phyloP scores from a whole-genome alignment of 192 early-diverging fungal species.

The Phycomyces blakesleeanus region DNA sequence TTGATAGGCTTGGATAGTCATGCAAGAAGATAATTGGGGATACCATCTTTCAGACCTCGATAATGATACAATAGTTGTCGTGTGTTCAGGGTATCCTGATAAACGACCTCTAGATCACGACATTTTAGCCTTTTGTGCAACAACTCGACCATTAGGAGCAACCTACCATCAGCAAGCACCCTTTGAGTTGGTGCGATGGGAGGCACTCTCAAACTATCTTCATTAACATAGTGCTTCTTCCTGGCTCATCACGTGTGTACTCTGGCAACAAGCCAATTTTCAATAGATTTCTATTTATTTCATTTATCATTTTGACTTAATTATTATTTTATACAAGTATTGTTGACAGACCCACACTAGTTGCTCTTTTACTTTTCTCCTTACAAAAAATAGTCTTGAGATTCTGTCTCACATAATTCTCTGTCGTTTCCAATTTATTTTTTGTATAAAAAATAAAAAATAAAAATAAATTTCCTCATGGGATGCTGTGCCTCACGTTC shows the following conservation, averaged over 20 bases:
- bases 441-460: neutral
- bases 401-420: neutral
- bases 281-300: no score
- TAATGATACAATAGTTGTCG: conserved; percentile 6
- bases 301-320: no score
- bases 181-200: conserved; percentile 7
- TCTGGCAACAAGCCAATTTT: no score
- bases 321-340: no score
- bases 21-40: conserved; percentile 14
- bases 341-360: neutral
- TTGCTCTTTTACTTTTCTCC: neutral
- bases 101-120: neutral
- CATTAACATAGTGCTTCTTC: no score
- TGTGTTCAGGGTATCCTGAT: conserved; percentile 13
- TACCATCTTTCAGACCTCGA: conserved; percentile 17
- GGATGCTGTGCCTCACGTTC: conserved; percentile 8
- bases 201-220: neutral
- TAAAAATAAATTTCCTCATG: neutral
- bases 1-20: neutral
- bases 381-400: neutral
- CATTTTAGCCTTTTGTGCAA: neutral
- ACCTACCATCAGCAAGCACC: neutral
- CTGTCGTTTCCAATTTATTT: neutral
- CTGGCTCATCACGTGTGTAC: no score
- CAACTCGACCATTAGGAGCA: conserved; percentile 6